phyloP scores from a whole-genome alignment of 2,329 filamentous ascomycete species.

The Cercospora brassicicola region DNA sequence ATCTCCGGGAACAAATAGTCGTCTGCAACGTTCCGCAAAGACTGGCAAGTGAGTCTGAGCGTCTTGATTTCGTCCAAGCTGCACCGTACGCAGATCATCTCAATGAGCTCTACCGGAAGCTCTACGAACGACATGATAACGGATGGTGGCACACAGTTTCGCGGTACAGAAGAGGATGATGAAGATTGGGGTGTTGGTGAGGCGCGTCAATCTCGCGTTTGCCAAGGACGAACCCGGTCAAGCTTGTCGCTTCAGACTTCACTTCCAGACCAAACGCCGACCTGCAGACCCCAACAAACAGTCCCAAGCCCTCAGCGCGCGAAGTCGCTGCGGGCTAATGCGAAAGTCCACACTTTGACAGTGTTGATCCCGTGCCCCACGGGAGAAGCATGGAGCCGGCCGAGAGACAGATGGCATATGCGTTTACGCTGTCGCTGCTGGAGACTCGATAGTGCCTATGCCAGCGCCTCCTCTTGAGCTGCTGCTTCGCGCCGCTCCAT shows the following conservation, averaged over 20 bases:
- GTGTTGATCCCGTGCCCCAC: too few relatives aligned
- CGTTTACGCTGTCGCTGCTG: too few relatives aligned
- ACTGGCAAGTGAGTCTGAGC: not conserved
- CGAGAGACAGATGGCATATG: too few relatives aligned
- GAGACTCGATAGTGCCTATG: too few relatives aligned
- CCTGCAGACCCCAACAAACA: not conserved
- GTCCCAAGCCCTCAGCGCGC: not conserved
- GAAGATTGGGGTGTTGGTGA: not conserved
- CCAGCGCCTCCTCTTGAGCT: too few relatives aligned
- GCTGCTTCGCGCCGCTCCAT: too few relatives aligned
- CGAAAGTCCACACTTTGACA: too few relatives aligned
- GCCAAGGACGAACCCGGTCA: not conserved
- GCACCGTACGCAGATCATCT: not conserved
- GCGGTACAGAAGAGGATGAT: not conserved
- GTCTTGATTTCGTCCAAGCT: not conserved
- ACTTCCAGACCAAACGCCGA: not conserved
- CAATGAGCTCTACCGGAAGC: not conserved
- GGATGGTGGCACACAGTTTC: not conserved
- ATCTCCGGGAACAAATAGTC: not conserved
- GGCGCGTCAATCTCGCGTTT: not conserved
- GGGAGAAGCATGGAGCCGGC: too few relatives aligned
- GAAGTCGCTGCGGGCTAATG: too few relatives aligned
- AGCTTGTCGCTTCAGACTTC: not conserved
- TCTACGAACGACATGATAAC: not conserved
- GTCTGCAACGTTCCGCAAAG: conserved; percentile 2